Percentiles rank a stretch among this genome's conserved stretches.
Evolutionary conservation across 805 yeast species (phyloP).

Genomic region (Metschnikowia chrysomelidarum): DNA sequence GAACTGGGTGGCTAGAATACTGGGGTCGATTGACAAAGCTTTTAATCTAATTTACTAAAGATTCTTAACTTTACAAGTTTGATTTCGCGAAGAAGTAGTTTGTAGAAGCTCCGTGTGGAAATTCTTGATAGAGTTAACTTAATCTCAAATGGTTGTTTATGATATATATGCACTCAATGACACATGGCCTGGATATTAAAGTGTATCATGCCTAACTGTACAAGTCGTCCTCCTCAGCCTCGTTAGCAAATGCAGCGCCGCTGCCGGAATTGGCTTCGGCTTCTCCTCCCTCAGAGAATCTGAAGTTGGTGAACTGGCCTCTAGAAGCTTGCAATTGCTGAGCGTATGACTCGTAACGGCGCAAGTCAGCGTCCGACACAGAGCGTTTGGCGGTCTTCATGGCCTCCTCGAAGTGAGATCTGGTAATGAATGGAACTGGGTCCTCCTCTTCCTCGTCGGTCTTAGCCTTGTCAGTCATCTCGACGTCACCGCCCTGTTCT

Average conservation of each 20-base stretch:
- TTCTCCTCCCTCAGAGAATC: constrained; percentile 52
- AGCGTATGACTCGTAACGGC: constrained; percentile 98
- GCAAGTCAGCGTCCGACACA: constrained; percentile 93
- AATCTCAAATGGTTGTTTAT: no score
- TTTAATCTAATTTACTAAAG: no score
- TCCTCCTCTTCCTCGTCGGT: constrained; percentile 68
- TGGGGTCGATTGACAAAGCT: no score
- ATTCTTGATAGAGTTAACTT: no score
- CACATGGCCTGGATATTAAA: no score
- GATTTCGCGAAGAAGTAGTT: no score
- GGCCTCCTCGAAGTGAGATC: constrained; percentile 96
- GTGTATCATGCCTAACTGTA: constrained; percentile 28
- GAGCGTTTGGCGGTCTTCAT: constrained; percentile 99
- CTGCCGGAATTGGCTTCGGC: constrained; percentile 25
- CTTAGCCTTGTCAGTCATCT: constrained; percentile 37
- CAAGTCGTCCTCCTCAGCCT: constrained; percentile 37
- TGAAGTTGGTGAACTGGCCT: constrained; percentile 89
- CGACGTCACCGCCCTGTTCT: constrained; percentile 46
- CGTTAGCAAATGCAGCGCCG: constrained; percentile 45
- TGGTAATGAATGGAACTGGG: constrained; percentile 93
- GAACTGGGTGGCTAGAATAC: no score
- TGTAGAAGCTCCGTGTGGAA: not conserved
- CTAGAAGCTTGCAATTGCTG: constrained; percentile 95
- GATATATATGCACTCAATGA: no score
- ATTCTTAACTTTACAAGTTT: no score